A percentile compares a stretch with the other conserved stretches of the same genome.
Evolutionary conservation across 352 stramenopile genomes (phyloP).

Genomic region (Phytophthora megakarya): DNA sequence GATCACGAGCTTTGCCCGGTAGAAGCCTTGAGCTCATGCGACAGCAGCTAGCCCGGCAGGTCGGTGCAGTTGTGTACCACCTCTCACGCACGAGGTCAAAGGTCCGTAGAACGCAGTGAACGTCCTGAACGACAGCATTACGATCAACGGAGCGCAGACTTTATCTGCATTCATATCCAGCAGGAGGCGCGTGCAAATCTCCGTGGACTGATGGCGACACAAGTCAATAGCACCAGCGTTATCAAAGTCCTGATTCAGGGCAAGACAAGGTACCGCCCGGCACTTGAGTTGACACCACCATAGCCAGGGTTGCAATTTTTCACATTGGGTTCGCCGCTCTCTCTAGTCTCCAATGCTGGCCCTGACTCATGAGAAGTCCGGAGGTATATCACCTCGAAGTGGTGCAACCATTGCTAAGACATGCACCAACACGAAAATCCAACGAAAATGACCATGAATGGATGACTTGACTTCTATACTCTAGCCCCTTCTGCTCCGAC

Average conservation of each 20-base stretch:
- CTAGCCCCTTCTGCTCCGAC: too few species aligned
- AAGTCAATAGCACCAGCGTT: not conserved
- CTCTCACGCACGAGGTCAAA: slow-evolving; percentile 38
- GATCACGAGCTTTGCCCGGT: slow-evolving; percentile 28
- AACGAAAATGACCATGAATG: too few species aligned
- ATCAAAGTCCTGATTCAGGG: slow-evolving; percentile 13
- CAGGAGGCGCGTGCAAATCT: slow-evolving; percentile 21
- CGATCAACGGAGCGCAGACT: slow-evolving; percentile 17
- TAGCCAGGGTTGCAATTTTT: slow-evolving; percentile 5
- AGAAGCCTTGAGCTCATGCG: slow-evolving; percentile 26
- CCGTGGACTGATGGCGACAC: slow-evolving; percentile 8
- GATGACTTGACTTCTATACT: too few species aligned
- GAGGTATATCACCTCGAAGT: not conserved
- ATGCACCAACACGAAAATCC: not conserved
- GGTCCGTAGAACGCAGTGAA: slow-evolving; percentile 30
- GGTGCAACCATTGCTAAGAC: not conserved
- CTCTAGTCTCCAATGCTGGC: not conserved
- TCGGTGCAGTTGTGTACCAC: slow-evolving; percentile 29
- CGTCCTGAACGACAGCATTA: slow-evolving; percentile 29
- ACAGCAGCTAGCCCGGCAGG: not conserved
- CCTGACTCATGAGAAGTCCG: slow-evolving; percentile 5
- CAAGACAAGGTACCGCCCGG: slow-evolving; percentile 3
- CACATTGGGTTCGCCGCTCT: slow-evolving; percentile 3
- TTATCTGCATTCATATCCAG: not conserved
- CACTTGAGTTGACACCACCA: slow-evolving; percentile 24